phyloP scores from a whole-genome alignment of 106 monocot species.

The Dendrobium catenatum region DNA sequence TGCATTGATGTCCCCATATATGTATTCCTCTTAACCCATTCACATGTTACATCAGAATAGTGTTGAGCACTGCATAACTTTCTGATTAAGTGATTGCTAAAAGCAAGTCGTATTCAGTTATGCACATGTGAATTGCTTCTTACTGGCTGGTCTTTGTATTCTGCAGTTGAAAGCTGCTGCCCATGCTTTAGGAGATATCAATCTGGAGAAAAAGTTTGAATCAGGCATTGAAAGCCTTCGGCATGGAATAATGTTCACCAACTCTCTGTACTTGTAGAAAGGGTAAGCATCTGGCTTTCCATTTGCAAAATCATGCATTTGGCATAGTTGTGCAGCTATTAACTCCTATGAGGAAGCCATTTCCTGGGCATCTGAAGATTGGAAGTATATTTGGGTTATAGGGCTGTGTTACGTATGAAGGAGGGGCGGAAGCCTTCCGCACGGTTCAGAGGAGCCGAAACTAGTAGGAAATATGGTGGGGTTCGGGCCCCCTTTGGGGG shows the following conservation, averaged over 20 bases:
- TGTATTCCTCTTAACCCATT: too few species aligned
- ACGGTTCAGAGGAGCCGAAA: too few species aligned
- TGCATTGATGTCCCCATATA: too few species aligned
- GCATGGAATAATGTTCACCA: slow-evolving; percentile 96
- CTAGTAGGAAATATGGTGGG: too few species aligned
- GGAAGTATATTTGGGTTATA: background rate
- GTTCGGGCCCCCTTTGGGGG: too few species aligned
- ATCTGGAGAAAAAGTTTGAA: slow-evolving; percentile 81
- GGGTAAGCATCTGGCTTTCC: background rate
- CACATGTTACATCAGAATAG: too few species aligned
- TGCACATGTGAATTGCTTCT: background rate
- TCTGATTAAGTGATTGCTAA: too few species aligned
- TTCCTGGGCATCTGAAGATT: background rate
- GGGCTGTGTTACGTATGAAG: background rate
- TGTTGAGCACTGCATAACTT: too few species aligned
- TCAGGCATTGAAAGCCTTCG: slow-evolving; percentile 65
- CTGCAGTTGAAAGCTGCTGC: slow-evolving; percentile 78
- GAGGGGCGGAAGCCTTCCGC: too few species aligned
- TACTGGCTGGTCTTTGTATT: background rate
- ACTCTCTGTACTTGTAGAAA: slow-evolving; percentile 74
- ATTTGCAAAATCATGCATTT: background rate
- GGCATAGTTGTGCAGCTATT: background rate
- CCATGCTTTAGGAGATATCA: slow-evolving; percentile 75
- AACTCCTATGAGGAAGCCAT: too few species aligned
- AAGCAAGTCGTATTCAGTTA: too few species aligned